Evolutionary conservation across 73 alveolate genomes (phyloP).

Genomic region (Paraurostyla sp.): DNA sequence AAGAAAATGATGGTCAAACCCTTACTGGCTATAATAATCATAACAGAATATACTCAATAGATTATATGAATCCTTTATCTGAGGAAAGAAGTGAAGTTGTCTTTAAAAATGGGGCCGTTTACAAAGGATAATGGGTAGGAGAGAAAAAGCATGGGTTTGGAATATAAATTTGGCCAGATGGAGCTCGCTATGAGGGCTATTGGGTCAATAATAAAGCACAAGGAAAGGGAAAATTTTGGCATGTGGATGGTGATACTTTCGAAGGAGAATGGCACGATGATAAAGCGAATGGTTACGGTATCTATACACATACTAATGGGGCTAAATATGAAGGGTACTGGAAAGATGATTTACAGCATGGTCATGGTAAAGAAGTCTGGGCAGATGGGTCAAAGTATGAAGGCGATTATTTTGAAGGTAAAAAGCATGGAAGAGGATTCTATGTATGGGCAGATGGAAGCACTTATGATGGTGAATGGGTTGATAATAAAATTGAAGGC

Average conservation of each 20-base stretch:
- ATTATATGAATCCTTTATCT: neutral
- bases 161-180: constrained; percentile 63
- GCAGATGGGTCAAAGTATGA: constrained; percentile 81
- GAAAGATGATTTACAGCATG: constrained; percentile 70
- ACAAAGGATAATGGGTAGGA: constrained; percentile 40
- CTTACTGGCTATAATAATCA: neutral
- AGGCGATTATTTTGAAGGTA: constrained; percentile 80
- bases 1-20: neutral
- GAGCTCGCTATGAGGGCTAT: constrained; percentile 67
- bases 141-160: constrained; percentile 73
- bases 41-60: constrained; percentile 19
- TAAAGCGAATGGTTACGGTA: constrained; percentile 78
- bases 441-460: constrained; percentile 81
- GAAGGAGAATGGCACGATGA: constrained; percentile 79
- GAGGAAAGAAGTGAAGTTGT: constrained; percentile 66
- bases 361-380: constrained; percentile 73
- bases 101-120: constrained; percentile 30
- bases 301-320: constrained; percentile 73
- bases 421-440: constrained; percentile 83
- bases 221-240: constrained; percentile 79
- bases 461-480: constrained; percentile 79
- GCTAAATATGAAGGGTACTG: constrained; percentile 77
- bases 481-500: constrained; percentile 90
- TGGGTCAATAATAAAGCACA: constrained; percentile 70
- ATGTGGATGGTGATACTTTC: constrained; percentile 78